These are phyloP conservation scores for Cryptococcus sp. DNA, from an alignment of 1,284 basidiomycete species.

Conservation along the genomic window DNA sequence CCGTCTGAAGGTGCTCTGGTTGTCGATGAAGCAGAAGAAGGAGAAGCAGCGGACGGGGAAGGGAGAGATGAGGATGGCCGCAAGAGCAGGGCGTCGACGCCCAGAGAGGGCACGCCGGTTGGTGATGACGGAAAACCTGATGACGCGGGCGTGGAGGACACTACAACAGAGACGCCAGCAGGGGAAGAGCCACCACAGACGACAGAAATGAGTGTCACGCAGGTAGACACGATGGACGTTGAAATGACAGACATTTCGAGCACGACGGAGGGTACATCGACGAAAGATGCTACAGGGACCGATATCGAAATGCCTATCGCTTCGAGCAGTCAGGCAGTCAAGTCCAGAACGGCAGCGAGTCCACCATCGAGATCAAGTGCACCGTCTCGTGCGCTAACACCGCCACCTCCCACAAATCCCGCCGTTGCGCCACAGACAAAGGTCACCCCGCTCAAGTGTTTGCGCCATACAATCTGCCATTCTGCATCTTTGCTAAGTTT, in stretches of 20 bases:
- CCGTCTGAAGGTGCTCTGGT: background rate
- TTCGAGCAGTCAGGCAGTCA: background rate
- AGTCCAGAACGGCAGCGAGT: conserved; percentile 1
- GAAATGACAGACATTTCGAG: background rate
- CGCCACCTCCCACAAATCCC: background rate
- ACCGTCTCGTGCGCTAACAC: background rate
- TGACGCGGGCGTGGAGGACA: conserved; percentile 36
- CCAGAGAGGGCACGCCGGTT: background rate
- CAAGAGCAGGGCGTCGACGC: background rate
- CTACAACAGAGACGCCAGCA: background rate
- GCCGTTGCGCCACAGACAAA: background rate
- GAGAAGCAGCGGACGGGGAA: conserved; percentile 4
- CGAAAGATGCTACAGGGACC: background rate
- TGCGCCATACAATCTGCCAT: conserved; percentile 22
- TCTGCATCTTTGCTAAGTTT: conserved; percentile 27
- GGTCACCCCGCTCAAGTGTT: conserved; percentile 23
- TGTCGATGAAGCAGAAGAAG: conserved; percentile 4
- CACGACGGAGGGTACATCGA: background rate
- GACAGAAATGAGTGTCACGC: background rate
- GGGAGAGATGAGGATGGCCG: conserved; percentile 5
- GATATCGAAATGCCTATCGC: conserved; percentile 17
- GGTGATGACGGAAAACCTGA: background rate
- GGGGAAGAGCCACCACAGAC: background rate
- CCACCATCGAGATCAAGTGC: background rate
- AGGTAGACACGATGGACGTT: background rate